Evolutionary conservation across 1,139 yeast species (phyloP), one percentile per base, ranked within the genome.

Genomic region (Nakaseomyces nivariensis): DNA sequence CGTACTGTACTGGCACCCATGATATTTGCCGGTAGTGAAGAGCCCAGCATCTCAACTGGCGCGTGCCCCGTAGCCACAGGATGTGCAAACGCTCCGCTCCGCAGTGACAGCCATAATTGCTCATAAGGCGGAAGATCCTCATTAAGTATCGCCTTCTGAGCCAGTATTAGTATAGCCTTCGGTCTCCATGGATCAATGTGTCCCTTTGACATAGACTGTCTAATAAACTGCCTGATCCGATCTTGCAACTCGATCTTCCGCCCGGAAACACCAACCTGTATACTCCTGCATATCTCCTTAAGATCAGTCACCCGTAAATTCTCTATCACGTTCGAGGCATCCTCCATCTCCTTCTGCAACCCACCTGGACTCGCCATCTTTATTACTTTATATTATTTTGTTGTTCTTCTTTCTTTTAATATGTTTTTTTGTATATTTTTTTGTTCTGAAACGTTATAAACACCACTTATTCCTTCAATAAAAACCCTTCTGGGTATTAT

Each of bases 211-310:
- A 68, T 50, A 5, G 68, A 59, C 41, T 58, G 68, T 32, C 66
- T 67, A 37, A 77, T 55, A 56, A 67, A 73, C 11, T 66, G 66
- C 46, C 66, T 63, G 11, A 81, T 61, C 45, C 83, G 66, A 27
- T 73, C 76, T 47, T 72, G 71, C 13, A 81, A 59, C 34, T 78
- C 82, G 10, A 71, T 71, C 60, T 80, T 81, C 42, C 75, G 66
- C 1, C 86, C 86, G 4, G 72, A 57, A 5, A 71, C 59, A 1
- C 75, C 66, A 13, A 79, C 62, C 1, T 74, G 75, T 29, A 79
- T 58, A 2, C 78, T 59, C 46, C 76, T 66, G 40, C 78, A 74
- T 1, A 79, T 58, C 34, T 64, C 71, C 61, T 77, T 81, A 54
- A 74, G 67, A 50, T 66, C 71, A 0, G 63, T 48, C 1, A 65